Evolutionary conservation across 2,329 filamentous ascomycete genomes (phyloP), one percentile per base, ranked within the genome.

Genomic region (Chaetomium olivaceum): DNA sequence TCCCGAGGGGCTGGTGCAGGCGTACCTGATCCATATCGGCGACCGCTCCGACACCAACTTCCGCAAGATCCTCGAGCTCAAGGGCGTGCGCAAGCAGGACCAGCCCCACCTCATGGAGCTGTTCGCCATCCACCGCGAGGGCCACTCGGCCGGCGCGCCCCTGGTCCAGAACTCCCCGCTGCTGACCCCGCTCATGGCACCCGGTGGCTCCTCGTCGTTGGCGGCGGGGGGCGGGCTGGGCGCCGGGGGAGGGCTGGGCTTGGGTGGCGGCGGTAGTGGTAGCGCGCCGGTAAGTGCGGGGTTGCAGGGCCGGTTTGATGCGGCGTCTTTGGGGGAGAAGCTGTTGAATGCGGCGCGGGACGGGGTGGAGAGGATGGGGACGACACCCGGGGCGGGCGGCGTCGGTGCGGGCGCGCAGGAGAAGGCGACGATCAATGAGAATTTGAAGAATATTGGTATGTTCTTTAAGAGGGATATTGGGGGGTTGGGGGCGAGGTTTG

Each of bases 31-130:
- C 77, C 95, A 98, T 79, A 95, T 99, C 70, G 93, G 88, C 71
- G 95, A 99, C 81, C 89, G 91, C 63, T 96, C 91, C 69, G 95
- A 98, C 76, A 86, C 87, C 73, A 99, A 99, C 79, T 99, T 99
- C 85, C 89, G 89, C 75, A 98, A 97, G 80, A 91, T 99, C 66
- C 87, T 99, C 55, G 95, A 99, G 59, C 85, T 99, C 69, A 99
- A 99, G 78, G 95, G 95, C 56, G 90, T 99, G 66, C 87, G 90
- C 68, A 94, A 93, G 74, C 82, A 86, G 67, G 95, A 99, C 67
- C 91, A 97, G 74, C 80, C 85, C 2, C 87, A 92, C 68, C 87
- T 98, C 2, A 80, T 97, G 39, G 95, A 99, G 76, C 84, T 98
- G 4, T 98, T 97, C 80, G 78, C 78, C 52, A 83, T 89, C 61